Evolutionary conservation across 768 basidiomycete species (phyloP).

Genomic region (Boletus rubroflammeus): DNA sequence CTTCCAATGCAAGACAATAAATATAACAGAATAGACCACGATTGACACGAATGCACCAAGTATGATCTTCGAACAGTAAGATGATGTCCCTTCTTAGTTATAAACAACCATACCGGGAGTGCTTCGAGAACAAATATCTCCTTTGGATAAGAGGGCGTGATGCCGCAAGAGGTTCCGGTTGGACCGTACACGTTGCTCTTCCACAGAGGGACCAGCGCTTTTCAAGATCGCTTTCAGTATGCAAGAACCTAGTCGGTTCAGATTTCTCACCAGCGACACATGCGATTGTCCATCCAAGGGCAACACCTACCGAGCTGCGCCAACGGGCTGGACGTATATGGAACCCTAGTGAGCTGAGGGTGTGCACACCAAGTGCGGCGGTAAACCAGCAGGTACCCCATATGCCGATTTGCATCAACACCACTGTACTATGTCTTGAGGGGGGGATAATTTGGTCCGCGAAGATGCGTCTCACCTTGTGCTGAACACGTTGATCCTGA

Average conservation of each 20-base stretch:
- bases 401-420: constrained; percentile 59
- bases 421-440: constrained; percentile 34
- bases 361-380: constrained; percentile 60
- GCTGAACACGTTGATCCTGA: constrained; percentile 48
- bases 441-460: not conserved
- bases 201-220: constrained; percentile 36
- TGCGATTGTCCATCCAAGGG: constrained; percentile 54
- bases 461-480: constrained; percentile 47
- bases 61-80: constrained; percentile 42
- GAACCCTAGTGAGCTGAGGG: constrained; percentile 63
- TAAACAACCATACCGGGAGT: constrained; percentile 48
- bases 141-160: constrained; percentile 40
- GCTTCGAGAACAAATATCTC: constrained; percentile 52
- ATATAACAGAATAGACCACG: constrained; percentile 57
- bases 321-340: constrained; percentile 48
- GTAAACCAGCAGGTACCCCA: constrained; percentile 64
- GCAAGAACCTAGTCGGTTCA: not conserved
- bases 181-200: constrained; percentile 48
- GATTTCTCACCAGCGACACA: constrained; percentile 45
- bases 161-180: constrained; percentile 49
- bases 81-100: not conserved
- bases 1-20: constrained; percentile 58
- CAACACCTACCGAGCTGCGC: constrained; percentile 41
- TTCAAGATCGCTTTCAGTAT: constrained; percentile 17
- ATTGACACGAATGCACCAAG: constrained; percentile 53